Base-by-base conservation (phyloP, 2,329 filamentous ascomycete genomes). In the Pseudogymnoascus sp. region DNA sequence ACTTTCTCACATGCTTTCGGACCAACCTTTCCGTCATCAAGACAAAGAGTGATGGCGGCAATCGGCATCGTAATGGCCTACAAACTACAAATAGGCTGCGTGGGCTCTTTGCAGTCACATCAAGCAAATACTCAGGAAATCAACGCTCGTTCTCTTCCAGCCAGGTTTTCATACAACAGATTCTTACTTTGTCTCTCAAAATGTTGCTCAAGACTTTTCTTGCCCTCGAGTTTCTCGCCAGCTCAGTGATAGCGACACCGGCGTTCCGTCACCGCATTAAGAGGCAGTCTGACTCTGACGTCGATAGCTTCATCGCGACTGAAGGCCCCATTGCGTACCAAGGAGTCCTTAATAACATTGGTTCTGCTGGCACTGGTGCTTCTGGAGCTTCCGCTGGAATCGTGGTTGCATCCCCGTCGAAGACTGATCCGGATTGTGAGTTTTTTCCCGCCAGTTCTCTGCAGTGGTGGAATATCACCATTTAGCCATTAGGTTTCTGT, bases 341-440 rank as follows among this genome's bases (percentile, higher is more conserved):
- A 19, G 50, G 50, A 56, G 50, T 56, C 50, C 50, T 56, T 7
- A 56, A 33, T 19, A 56, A 56, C 50, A 56, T 56, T 12, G 50
- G 50, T 2, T 33, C 50, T 19, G 26, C 26, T 19, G 50, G 50
- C n/a, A 3, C 8, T 56, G 50, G 50, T 56, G 50, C 50, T 14
- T 56, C 50, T 56, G 50, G 50, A 33, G 50, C 50, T 56, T 11
- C 50, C 28, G 70, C 79, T 1, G 84, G 84, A 4, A 70, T 82
- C 33, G 82, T 87, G n/a, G 75, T 87, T 69, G 85, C 85, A 10
- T 82, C 80, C 41, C 85, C 85, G 2, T 82, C 79, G 65, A 82
- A 75, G 38, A 67, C 68, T 12, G 75, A 82, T 61, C 85, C 84
- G 3, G 77, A 86, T 68, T 87, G 84, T 86, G 74, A 76, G 50